These are phyloP conservation scores for Ambispora gerdemannii DNA, from an alignment of 192 early-diverging fungal species.

Conservation along the genomic window DNA sequence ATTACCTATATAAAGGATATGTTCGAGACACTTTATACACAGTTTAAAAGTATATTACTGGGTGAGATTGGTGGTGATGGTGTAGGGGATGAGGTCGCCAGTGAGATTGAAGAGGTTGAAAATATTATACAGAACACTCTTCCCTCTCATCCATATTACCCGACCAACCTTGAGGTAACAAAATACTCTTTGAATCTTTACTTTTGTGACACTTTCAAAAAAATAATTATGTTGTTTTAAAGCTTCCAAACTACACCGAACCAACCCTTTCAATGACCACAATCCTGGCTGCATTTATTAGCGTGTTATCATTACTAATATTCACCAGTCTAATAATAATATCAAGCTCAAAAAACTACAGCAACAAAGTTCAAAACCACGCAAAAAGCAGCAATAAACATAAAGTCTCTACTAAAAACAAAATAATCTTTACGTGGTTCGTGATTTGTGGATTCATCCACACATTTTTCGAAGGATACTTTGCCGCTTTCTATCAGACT, in stretches of 20 bases:
- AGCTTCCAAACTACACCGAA: slow-evolving; percentile 5
- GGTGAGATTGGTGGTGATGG: too few relatives aligned
- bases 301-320: not conserved
- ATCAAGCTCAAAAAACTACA: not conserved
- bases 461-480: slow-evolving; percentile 83
- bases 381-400: not conserved
- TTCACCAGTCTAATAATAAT: too few relatives aligned
- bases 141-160: slow-evolving; percentile 21
- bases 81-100: too few relatives aligned
- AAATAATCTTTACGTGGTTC: slow-evolving; percentile 77
- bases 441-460: slow-evolving; percentile 79
- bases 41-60: too few relatives aligned
- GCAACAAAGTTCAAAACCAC: not conserved
- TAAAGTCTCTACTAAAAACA: slow-evolving; percentile 2
- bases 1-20: too few relatives aligned
- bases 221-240: not conserved
- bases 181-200: not conserved
- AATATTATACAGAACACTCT: too few relatives aligned
- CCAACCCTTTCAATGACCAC: not conserved
- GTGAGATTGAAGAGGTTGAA: too few relatives aligned
- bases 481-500: slow-evolving; percentile 62
- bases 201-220: not conserved
- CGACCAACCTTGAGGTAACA: slow-evolving; percentile 5
- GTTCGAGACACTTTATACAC: too few relatives aligned
- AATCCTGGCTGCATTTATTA: not conserved